Conservation (phyloP, 495 filamentous ascomycete species). For the Talaromyces adpressus region DNA sequence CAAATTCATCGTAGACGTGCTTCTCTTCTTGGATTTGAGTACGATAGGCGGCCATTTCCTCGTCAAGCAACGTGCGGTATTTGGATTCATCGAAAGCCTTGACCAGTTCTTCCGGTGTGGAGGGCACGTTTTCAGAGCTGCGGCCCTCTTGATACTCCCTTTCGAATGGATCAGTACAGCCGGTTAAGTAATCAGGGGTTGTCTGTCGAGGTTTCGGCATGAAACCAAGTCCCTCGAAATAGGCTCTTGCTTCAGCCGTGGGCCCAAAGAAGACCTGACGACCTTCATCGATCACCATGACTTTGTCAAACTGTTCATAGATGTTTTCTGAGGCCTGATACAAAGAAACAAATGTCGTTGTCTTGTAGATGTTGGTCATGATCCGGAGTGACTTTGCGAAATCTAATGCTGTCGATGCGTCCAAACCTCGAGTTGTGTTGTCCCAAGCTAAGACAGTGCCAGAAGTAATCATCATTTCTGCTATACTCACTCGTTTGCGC, state of each 20-base stretch:
- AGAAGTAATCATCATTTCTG: conserved; percentile 61
- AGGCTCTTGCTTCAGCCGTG: conserved; percentile 56
- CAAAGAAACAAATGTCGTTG: conserved; percentile 70
- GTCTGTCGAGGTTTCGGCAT: conserved; percentile 73
- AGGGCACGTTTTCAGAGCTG: conserved; percentile 56
- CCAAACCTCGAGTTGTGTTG: conserved; percentile 77
- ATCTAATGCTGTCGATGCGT: conserved; percentile 76
- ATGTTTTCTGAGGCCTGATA: conserved; percentile 84
- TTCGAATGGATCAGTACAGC: conserved; percentile 76
- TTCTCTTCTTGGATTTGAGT: conserved; percentile 51
- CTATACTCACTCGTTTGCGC: conserved; percentile 53
- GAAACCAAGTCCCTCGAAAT: conserved; percentile 81
- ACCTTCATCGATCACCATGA: conserved; percentile 74
- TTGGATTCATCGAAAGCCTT: conserved; percentile 62
- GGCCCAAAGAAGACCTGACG: conserved; percentile 78
- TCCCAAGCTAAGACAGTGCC: conserved; percentile 73
- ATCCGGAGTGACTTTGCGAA: conserved; percentile 64
- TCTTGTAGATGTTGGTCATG: conserved; percentile 72
- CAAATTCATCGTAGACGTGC: conserved; percentile 65
- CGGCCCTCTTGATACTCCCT: conserved; percentile 62
- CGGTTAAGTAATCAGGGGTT: conserved; percentile 79
- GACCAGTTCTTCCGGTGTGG: conserved; percentile 50
- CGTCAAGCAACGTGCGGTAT: conserved; percentile 45
- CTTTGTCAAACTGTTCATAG: conserved; percentile 82
- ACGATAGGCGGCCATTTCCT: conserved; percentile 65